Conservation (phyloP, 176 grass and related monocot genomes). For the Coix lacrymajobi region DNA sequence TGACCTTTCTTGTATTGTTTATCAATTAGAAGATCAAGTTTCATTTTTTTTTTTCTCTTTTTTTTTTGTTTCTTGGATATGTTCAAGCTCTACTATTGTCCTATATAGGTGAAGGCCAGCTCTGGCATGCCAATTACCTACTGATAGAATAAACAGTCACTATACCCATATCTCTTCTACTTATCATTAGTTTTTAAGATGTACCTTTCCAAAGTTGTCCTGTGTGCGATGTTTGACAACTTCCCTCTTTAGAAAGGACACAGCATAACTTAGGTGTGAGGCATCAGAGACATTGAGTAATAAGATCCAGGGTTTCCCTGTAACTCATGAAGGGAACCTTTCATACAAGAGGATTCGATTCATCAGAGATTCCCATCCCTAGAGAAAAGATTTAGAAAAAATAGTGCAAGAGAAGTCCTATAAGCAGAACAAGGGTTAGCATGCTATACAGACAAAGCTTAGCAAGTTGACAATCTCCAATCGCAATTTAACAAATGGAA, state of each 20-base stretch:
- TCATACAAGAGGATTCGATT: background rate
- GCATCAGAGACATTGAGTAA: background rate
- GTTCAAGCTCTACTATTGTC: background rate
- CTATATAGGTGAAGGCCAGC: constrained; percentile 2
- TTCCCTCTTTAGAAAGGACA: background rate
- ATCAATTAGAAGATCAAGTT: background rate
- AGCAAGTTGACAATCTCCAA: background rate
- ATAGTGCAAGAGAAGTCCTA: background rate
- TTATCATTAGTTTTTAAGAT: background rate
- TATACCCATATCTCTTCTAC: background rate
- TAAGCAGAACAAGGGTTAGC: background rate
- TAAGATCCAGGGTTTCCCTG: background rate
- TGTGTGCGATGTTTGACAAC: background rate
- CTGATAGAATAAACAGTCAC: background rate
- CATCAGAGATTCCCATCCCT: background rate
- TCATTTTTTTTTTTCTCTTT: background rate
- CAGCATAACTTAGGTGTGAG: background rate
- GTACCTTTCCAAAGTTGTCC: background rate
- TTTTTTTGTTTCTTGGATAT: background rate
- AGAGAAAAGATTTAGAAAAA: background rate
- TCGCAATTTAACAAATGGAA: background rate
- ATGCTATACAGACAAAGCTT: background rate
- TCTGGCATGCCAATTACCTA: background rate
- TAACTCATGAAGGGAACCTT: background rate
- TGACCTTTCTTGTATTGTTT: background rate